Evolutionary conservation across 805 yeast genomes (phyloP), one percentile per base, ranked within the genome.

Genomic region (Candida vartiovaarae): DNA sequence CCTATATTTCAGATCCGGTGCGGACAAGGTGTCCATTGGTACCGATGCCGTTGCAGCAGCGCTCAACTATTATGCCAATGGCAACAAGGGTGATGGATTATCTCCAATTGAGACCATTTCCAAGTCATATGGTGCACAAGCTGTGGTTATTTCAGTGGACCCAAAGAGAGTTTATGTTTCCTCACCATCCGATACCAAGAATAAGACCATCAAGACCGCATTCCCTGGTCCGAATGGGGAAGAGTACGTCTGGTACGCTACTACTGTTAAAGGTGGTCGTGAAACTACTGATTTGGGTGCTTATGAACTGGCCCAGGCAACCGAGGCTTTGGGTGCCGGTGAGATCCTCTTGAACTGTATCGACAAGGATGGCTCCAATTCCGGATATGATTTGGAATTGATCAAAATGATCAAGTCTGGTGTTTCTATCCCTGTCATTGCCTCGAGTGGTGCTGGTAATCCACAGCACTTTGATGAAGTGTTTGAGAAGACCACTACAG

Each of bases 11-110:
- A 75, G 88, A 48, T 86, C 98, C 0, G 99, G 99, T 49, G 99
- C 99, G 11, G 99, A 93, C 65, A 93, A 93, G 61, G 95, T 93
- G 5, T 86, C 96, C 38, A 93, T 93, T 59, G 99, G 99, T n/a
- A 78, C 95, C 7, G 99, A 93, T 66, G 95, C 99, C 0, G 99
- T 93, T 2, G 63, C 66, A 40, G 95, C 95, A 30, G 98, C 98
- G 4, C 96, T 89, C 60, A 69, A 77, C 33, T 93, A 70, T 63
- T 85, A 84, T 63, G 74, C 70, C 1, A 69, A 70, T 39, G 83
- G 82, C 35, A 64, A 67, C 26, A 63, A 59, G 31, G 79, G 82
- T 38, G 73, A 76, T 37, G 99, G 99, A 0, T 72, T 67, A 2
- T 74, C 95, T 0, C 96, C 99, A 25, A 91, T 93, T 52, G 99